A percentile compares a stretch with the other conserved stretches of the same genome.
Conservation (phyloP, 441 rosid genomes). For the Erysimum cheiri region DNA sequence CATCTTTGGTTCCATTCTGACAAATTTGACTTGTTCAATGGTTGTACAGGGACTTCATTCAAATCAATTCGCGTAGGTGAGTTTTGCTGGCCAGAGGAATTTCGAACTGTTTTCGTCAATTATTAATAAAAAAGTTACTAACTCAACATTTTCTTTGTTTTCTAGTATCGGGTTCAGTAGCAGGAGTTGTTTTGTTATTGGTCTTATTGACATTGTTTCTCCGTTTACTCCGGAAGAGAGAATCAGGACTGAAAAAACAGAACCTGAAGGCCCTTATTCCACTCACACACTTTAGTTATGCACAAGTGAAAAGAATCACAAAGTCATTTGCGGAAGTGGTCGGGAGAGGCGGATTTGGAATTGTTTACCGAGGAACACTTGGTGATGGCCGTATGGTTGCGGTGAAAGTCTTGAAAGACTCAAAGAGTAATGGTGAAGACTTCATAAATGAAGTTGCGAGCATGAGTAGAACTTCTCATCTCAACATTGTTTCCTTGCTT, state of each 20-base stretch:
- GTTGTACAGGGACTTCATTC: not conserved
- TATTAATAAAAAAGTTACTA: not conserved
- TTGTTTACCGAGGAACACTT: conserved; percentile 47
- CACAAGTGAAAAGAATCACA: conserved; percentile 45
- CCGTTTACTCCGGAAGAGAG: not conserved
- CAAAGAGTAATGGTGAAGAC: conserved; percentile 33
- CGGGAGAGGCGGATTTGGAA: conserved; percentile 49
- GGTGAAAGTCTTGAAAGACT: conserved; percentile 41
- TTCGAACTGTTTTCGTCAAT: not conserved
- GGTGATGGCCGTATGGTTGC: conserved; percentile 43
- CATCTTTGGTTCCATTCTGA: not conserved
- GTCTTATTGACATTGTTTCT: not conserved
- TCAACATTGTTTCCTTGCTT: conserved; percentile 27
- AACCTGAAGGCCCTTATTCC: conserved; percentile 11
- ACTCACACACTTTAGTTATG: not conserved
- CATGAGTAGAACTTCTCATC: conserved; percentile 36
- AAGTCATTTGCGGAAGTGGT: conserved; percentile 40
- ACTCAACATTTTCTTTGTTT: not conserved
- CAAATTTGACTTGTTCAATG: not conserved
- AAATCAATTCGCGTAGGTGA: not conserved
- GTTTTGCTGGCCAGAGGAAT: not conserved
- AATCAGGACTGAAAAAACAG: not conserved
- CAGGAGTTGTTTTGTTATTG: not conserved
- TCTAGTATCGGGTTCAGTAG: not conserved
- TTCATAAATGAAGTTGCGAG: conserved; percentile 33